Percentiles rank a stretch among this genome's conserved stretches.
Evolutionary conservation across 768 basidiomycete genomes (phyloP).

Genomic region (Obba rivulosa): DNA sequence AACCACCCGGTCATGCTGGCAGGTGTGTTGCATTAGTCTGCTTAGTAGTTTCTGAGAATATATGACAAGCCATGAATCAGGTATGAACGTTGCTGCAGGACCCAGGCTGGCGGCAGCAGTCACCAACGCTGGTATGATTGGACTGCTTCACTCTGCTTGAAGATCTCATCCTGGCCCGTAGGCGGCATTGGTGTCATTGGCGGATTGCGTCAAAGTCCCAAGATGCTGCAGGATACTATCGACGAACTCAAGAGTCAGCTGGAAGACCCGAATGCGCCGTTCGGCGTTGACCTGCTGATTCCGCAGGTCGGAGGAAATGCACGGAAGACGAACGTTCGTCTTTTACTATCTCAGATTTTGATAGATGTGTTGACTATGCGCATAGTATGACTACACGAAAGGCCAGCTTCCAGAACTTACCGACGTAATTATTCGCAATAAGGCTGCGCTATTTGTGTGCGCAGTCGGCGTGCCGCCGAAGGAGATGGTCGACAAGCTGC

Average conservation of each 20-base stretch:
- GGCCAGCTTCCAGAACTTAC: slow-evolving; percentile 74
- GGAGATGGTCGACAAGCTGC: slow-evolving; percentile 75
- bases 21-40: slow-evolving; percentile 29
- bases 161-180: slow-evolving; percentile 10
- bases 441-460: slow-evolving; percentile 75
- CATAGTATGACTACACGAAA: slow-evolving; percentile 66
- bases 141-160: background rate
- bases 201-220: slow-evolving; percentile 69
- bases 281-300: slow-evolving; percentile 79
- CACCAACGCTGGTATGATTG: slow-evolving; percentile 74
- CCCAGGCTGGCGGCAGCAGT: slow-evolving; percentile 82
- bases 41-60: background rate
- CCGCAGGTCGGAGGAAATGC: slow-evolving; percentile 81
- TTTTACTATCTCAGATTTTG: background rate
- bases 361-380: background rate
- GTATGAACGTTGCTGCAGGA: slow-evolving; percentile 86
- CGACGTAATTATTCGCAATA: slow-evolving; percentile 71
- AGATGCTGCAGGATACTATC: slow-evolving; percentile 60
- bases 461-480: slow-evolving; percentile 84
- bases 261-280: slow-evolving; percentile 70
- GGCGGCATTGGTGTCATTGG: slow-evolving; percentile 87
- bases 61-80: slow-evolving; percentile 19
- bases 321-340: slow-evolving; percentile 68
- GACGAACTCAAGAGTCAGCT: slow-evolving; percentile 71
- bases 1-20: slow-evolving; percentile 85